A percentile compares a stretch with the other conserved stretches of the same genome.
phyloP scores from a whole-genome alignment of 169 alveolate species.

The Babesia bigemina region DNA sequence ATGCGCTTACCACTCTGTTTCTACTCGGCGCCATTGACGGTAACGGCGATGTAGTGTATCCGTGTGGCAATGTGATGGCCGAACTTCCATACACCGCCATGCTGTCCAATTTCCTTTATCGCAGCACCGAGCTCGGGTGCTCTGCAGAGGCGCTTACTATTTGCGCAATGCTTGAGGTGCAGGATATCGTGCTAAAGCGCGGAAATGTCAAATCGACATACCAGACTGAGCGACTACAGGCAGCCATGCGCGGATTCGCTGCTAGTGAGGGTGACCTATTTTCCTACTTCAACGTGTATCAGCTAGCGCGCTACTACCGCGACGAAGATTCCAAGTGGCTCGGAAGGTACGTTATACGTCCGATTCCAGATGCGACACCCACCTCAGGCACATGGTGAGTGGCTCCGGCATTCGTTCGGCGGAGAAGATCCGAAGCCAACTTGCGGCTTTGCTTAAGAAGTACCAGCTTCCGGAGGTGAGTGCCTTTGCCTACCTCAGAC shows the following conservation, averaged over 20 bases:
- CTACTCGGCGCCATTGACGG: slow-evolving; percentile 58
- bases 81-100: slow-evolving; percentile 50
- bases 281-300: slow-evolving; percentile 65
- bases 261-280: slow-evolving; percentile 70
- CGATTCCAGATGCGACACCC: not conserved
- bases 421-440: slow-evolving; percentile 19
- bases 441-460: slow-evolving; percentile 14
- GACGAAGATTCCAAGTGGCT: slow-evolving; percentile 60
- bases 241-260: slow-evolving; percentile 60
- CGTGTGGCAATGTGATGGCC: slow-evolving; percentile 65
- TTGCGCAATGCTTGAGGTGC: slow-evolving; percentile 56
- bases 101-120: slow-evolving; percentile 56
- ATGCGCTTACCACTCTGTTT: slow-evolving; percentile 54
- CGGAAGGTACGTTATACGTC: not conserved
- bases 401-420: slow-evolving; percentile 49
- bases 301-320: slow-evolving; percentile 56
- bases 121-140: slow-evolving; percentile 55
- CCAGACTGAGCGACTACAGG: slow-evolving; percentile 44
- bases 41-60: slow-evolving; percentile 58
- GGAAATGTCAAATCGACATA: slow-evolving; percentile 14
- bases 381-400: slow-evolving; percentile 55
- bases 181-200: slow-evolving; percentile 37
- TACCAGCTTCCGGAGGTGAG: slow-evolving; percentile 57
- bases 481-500: not conserved
- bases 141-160: slow-evolving; percentile 67